A percentile compares a stretch with the other conserved stretches of the same genome.
These are phyloP conservation scores for Hypholoma fasciculare DNA, from an alignment of 768 basidiomycete genomes.

Conservation along the genomic window DNA sequence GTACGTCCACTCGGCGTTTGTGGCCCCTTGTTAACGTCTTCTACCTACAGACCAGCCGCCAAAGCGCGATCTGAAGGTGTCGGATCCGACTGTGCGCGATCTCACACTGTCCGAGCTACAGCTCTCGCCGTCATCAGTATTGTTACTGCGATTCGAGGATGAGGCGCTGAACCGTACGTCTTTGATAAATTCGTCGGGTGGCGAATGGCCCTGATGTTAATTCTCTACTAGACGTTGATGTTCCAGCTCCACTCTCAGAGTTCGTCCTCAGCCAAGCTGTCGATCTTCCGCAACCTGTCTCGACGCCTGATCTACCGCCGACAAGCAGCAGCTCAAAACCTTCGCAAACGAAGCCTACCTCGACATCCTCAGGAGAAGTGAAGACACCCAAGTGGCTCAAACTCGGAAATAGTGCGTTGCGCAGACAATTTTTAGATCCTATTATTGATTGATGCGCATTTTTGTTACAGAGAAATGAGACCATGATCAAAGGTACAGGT, in stretches of 20 bases:
- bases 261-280: constrained; percentile 57
- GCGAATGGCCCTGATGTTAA: background rate
- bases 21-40: background rate
- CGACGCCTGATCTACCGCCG: constrained; percentile 16
- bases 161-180: constrained; percentile 65
- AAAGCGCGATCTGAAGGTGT: constrained; percentile 79
- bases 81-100: constrained; percentile 72
- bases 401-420: constrained; percentile 50
- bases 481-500: background rate
- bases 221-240: constrained; percentile 42
- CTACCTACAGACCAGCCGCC: constrained; percentile 67
- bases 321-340: background rate
- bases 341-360: background rate
- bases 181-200: background rate
- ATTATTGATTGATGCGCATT: background rate
- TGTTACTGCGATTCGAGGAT: constrained; percentile 76
- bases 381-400: constrained; percentile 85
- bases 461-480: constrained; percentile 12
- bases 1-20: constrained; percentile 43
- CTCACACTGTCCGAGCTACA: constrained; percentile 67
- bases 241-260: constrained; percentile 65
- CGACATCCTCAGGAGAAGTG: constrained; percentile 32
- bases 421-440: too few species aligned
- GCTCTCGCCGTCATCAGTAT: constrained; percentile 77
- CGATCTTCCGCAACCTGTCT: constrained; percentile 65